Percentiles rank a stretch among this genome's conserved stretches.
Evolutionary conservation across 495 filamentous ascomycete genomes (phyloP).

Genomic region (Geopyxis carbonaria): DNA sequence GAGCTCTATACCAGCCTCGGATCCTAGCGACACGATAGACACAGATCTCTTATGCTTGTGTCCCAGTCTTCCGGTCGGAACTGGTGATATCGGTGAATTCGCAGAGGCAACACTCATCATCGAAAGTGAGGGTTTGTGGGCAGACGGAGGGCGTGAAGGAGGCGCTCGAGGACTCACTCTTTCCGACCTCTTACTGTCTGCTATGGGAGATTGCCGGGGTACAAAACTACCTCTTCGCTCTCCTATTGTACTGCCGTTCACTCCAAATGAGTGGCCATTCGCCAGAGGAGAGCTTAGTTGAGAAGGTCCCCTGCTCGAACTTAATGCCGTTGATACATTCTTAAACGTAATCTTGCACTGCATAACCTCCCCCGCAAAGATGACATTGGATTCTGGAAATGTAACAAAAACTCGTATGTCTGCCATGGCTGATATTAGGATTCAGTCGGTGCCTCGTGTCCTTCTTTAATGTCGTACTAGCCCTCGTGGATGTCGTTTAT

Average conservation of each 20-base stretch:
- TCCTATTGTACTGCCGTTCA: slow-evolving; percentile 10
- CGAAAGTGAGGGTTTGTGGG: slow-evolving; percentile 31
- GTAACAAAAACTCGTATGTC: slow-evolving; percentile 86
- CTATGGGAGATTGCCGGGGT: background rate
- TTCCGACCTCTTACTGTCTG: background rate
- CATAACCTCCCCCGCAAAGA: slow-evolving; percentile 88
- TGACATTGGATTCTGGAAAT: slow-evolving; percentile 61
- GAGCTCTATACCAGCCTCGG: slow-evolving; percentile 31
- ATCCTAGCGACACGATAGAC: slow-evolving; percentile 86
- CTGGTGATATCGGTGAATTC: slow-evolving; percentile 12
- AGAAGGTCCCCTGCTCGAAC: slow-evolving; percentile 8
- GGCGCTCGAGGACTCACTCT: slow-evolving; percentile 8
- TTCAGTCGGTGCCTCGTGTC: no score
- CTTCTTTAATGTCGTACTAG: no score
- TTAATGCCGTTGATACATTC: slow-evolving; percentile 45
- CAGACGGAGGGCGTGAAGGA: slow-evolving; percentile 25
- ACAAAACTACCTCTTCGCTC: no score
- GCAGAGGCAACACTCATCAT: slow-evolving; percentile 6
- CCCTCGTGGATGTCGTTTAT: no score
- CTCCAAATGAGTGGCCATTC: slow-evolving; percentile 10
- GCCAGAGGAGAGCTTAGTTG: slow-evolving; percentile 2
- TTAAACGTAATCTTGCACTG: slow-evolving; percentile 93
- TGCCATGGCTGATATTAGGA: slow-evolving; percentile 16
- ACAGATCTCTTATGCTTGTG: slow-evolving; percentile 60
- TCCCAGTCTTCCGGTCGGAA: slow-evolving; percentile 2